Percentiles rank a stretch among this genome's conserved stretches.
These are phyloP conservation scores for Trichoderma koningii DNA, from an alignment of 2,329 filamentous ascomycete genomes.

Conservation along the genomic window DNA sequence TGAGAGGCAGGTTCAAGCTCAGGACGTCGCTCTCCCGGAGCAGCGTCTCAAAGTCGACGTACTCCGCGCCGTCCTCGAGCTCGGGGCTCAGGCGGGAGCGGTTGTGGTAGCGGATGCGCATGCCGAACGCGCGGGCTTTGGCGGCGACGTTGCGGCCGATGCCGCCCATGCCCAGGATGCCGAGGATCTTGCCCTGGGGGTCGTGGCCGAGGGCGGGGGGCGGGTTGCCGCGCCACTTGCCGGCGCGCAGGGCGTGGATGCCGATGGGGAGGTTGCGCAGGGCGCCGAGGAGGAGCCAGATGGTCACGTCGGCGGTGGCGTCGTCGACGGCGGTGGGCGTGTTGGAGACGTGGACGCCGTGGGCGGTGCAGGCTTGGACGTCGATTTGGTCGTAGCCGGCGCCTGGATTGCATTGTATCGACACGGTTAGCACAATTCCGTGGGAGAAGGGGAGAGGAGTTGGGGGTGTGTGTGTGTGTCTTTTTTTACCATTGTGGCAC, in stretches of 20 bases:
- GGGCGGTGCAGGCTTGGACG: slow-evolving; percentile 67
- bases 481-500: slow-evolving; percentile 58
- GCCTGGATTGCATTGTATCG: slow-evolving; percentile 49
- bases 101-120: slow-evolving; percentile 76
- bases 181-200: slow-evolving; percentile 75
- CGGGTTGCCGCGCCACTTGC: slow-evolving; percentile 65
- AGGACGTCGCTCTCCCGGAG: slow-evolving; percentile 71
- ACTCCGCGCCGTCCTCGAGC: slow-evolving; percentile 60
- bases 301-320: slow-evolving; percentile 76
- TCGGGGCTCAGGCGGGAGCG: slow-evolving; percentile 61
- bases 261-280: slow-evolving; percentile 70
- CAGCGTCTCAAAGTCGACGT: slow-evolving; percentile 73
- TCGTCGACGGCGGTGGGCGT: slow-evolving; percentile 80
- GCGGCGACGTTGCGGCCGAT: slow-evolving; percentile 76
- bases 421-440: no score
- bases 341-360: slow-evolving; percentile 72
- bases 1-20: slow-evolving; percentile 78
- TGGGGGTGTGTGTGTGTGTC: no score
- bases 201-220: slow-evolving; percentile 68
- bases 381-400: slow-evolving; percentile 87
- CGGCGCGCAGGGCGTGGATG: slow-evolving; percentile 65
- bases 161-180: slow-evolving; percentile 83
- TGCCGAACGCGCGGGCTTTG: slow-evolving; percentile 74
- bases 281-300: slow-evolving; percentile 80
- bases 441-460: background rate